Conservation (phyloP, 2,329 filamentous ascomycete genomes). For the Capronia americana region DNA sequence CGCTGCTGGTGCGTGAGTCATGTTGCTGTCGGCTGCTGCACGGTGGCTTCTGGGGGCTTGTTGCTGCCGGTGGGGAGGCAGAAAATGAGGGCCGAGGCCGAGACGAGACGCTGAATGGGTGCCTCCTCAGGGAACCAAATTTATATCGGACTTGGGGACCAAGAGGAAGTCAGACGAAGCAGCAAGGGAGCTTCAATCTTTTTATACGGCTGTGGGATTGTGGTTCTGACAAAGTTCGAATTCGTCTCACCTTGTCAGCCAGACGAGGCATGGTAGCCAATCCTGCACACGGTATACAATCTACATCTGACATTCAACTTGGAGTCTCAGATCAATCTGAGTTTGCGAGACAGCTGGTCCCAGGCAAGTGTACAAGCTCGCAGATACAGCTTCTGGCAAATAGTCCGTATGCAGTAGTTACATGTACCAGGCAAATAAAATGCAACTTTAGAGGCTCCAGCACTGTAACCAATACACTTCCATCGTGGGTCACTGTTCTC, state of each 20-base stretch:
- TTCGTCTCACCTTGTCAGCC: conserved; percentile 1
- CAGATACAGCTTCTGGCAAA: too few relatives aligned
- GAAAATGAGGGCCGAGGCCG: background rate
- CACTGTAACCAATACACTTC: too few relatives aligned
- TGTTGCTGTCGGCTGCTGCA: background rate
- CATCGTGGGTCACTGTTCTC: too few relatives aligned
- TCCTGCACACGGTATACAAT: background rate
- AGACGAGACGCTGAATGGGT: background rate
- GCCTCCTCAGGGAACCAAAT: background rate
- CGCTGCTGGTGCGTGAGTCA: conserved; percentile 1
- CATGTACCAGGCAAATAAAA: too few relatives aligned
- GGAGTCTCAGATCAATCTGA: background rate
- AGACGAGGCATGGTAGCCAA: background rate
- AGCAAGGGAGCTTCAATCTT: background rate
- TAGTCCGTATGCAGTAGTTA: too few relatives aligned
- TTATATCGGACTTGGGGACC: background rate
- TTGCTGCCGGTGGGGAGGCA: background rate
- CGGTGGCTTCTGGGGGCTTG: background rate
- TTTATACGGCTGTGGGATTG: background rate
- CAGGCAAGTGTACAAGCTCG: too few relatives aligned
- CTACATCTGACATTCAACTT: background rate
- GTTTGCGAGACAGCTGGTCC: background rate
- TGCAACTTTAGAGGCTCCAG: too few relatives aligned
- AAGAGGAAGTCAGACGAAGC: background rate
- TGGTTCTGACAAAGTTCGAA: background rate